These are phyloP conservation scores for Eucalyptus cladocalyx DNA, from an alignment of 345 rosid genomes.

Conservation along the genomic window DNA sequence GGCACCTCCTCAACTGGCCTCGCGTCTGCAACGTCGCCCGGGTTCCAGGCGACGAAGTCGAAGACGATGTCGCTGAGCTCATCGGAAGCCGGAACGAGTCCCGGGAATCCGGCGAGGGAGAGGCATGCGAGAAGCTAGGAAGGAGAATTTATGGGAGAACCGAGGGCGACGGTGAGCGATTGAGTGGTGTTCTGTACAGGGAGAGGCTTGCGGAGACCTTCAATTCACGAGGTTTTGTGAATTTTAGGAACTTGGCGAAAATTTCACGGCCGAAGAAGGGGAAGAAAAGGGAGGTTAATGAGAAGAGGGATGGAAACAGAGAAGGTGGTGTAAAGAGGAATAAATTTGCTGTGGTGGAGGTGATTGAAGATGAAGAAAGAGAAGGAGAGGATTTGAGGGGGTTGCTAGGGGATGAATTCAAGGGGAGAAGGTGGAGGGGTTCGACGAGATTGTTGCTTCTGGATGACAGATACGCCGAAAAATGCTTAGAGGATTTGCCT, in stretches of 20 bases:
- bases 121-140: slow-evolving; percentile 13
- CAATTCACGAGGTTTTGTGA: slow-evolving; percentile 50
- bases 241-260: slow-evolving; percentile 71
- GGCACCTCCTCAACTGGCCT: slow-evolving; percentile 89
- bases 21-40: slow-evolving; percentile 65
- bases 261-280: slow-evolving; percentile 59
- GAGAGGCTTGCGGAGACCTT: slow-evolving; percentile 53
- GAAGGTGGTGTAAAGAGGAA: slow-evolving; percentile 18
- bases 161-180: slow-evolving; percentile 33
- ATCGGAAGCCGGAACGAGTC: background rate
- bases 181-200: slow-evolving; percentile 50
- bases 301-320: background rate
- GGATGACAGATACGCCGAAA: slow-evolving; percentile 53
- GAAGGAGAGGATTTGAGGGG: slow-evolving; percentile 43
- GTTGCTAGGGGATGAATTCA: slow-evolving; percentile 60
- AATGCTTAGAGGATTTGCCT: slow-evolving; percentile 53
- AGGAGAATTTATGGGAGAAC: slow-evolving; percentile 34
- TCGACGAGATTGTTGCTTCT: slow-evolving; percentile 84
- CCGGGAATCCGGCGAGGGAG: background rate
- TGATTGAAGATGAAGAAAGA: slow-evolving; percentile 26
- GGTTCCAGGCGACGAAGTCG: slow-evolving; percentile 71
- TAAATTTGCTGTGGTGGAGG: slow-evolving; percentile 48
- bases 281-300: slow-evolving; percentile 23
- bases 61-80: slow-evolving; percentile 22
- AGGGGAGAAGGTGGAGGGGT: slow-evolving; percentile 61